Evolutionary conservation across 2,329 filamentous ascomycete genomes (phyloP).

Genomic region (Penicillium sclerotiorum): DNA sequence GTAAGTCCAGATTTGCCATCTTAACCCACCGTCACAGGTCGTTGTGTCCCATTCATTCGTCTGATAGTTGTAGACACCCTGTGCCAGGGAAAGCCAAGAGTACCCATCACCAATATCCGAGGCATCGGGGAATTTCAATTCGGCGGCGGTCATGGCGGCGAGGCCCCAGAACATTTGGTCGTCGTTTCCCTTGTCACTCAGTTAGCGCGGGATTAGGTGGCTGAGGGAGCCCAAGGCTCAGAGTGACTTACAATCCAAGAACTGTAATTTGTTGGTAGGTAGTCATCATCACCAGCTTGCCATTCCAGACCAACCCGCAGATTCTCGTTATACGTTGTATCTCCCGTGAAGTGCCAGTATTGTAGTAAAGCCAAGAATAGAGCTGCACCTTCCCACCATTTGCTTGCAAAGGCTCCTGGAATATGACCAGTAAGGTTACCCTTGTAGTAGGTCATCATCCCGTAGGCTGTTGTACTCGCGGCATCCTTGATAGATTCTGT

Average conservation of each 20-base stretch:
- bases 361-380: conserved; percentile 70
- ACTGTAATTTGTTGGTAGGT: conserved; percentile 40
- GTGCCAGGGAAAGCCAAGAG: conserved; percentile 58
- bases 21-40: conserved; percentile 69
- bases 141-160: conserved; percentile 67
- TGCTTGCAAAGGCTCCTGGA: conserved; percentile 64
- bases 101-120: conserved; percentile 51
- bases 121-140: conserved; percentile 59
- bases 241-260: conserved; percentile 29
- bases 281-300: conserved; percentile 37
- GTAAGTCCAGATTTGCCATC: conserved; percentile 78
- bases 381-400: conserved; percentile 74
- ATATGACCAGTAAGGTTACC: conserved; percentile 55
- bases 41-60: conserved; percentile 68
- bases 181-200: conserved; percentile 58
- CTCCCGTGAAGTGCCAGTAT: conserved; percentile 69
- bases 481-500: conserved; percentile 48
- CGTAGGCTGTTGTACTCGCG: conserved; percentile 47
- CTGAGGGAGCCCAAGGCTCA: background rate
- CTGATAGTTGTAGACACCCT: conserved; percentile 73
- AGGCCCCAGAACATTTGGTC: conserved; percentile 74
- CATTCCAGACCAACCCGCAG: conserved; percentile 46
- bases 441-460: conserved; percentile 56
- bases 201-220: background rate
- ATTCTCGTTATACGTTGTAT: conserved; percentile 63